Base-by-base conservation (phyloP, 345 rosid genomes). In the Aurinia saxatilis region DNA sequence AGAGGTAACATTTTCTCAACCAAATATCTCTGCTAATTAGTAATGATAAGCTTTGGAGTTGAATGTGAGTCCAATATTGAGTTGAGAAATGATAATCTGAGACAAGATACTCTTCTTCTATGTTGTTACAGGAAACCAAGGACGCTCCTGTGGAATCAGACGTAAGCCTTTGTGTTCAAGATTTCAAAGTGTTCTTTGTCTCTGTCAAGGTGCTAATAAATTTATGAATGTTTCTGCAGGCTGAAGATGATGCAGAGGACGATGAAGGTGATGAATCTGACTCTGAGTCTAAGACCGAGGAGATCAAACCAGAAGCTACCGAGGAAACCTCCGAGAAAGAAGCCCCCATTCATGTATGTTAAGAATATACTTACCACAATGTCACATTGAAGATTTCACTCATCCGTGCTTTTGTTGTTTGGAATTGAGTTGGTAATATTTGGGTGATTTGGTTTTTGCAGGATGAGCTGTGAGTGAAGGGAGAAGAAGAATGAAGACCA, bases 91-190 rank as follows among this genome's bases (percentile, higher is more conserved):
- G 10, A 25, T 35, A 31, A 52, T 19, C 61, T 65, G 27, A 72
- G 90, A 88, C 78, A 74, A 80, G 79, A 87, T 92, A 83, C 79
- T 83, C 37, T 40, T 46, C 70, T 54, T 30, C 21, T 10, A 13
- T 54, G 9, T 42, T 57, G 33, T 31, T 33, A 31, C 83, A 91
- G 96, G 96, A 84, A 51, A 36, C 91, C 2, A 85, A 84, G 87
- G 82, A 76, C 9, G 79, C 78, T 15, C 81, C 88, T 15, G 76
- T 57, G 0, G 90, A 81, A 60, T 79, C 97, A 10, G 99, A 90
- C 74, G 98, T 87, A 82, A 82, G 93, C 46, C 5, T 7, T 60
- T 29, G 35, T 36, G 13, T 10, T 10, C n/a, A 18, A 39, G 16
- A 30, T 8, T 23, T 40, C 45, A 5, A 8, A 30, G 7, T 42